Evolutionary conservation across 2,329 filamentous ascomycete species (phyloP), one percentile per base, ranked within the genome.

Genomic region (Epichloe coenophiala): DNA sequence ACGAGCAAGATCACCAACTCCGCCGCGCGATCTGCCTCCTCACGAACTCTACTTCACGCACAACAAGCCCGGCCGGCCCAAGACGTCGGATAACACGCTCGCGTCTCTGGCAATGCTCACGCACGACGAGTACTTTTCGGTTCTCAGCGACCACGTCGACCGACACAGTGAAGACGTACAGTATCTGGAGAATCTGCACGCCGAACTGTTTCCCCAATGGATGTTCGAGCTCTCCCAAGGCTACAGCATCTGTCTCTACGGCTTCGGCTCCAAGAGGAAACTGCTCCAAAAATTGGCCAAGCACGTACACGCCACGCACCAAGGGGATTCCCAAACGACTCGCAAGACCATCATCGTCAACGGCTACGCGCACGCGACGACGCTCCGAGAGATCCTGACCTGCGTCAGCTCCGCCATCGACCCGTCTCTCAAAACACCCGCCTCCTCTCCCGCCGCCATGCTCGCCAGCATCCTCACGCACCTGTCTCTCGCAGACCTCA

Each of bases 21-120:
- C 88, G 3, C 88, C 91, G 17, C 77, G 81, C 48, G 80, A 95
- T 59, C 75, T 97, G 2, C 86, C 90, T 5, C 76, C 90, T 0
- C 88, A 96, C 61, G 93, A 97, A 65, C 79, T 86, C 57, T 98
- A 94, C 70, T 97, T 98, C 65, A 87, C 84, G 61, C 88, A 97
- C 61, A 96, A 95, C 63, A 83, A 88, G 45, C 82, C 87, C 0
- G 89, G 88, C 2, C 77, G 81, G 4, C 74, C 80, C 43, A 90
- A 90, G 66, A 95, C 91, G 0, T 96, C 90, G 1, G 85, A 87
- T 62, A 93, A 93, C 57, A 95, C 81, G 0, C 73, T 97, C 5
- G 76, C 84, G 1, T 81, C 84, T 4, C 71, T 94, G 36, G 73
- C 80, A 4, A 72, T 95, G 11, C 80, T 97, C 51, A 89, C 86